These are phyloP conservation scores for Fragilaria radians DNA, from an alignment of 108 stramenopile genomes.

Conservation along the genomic window DNA sequence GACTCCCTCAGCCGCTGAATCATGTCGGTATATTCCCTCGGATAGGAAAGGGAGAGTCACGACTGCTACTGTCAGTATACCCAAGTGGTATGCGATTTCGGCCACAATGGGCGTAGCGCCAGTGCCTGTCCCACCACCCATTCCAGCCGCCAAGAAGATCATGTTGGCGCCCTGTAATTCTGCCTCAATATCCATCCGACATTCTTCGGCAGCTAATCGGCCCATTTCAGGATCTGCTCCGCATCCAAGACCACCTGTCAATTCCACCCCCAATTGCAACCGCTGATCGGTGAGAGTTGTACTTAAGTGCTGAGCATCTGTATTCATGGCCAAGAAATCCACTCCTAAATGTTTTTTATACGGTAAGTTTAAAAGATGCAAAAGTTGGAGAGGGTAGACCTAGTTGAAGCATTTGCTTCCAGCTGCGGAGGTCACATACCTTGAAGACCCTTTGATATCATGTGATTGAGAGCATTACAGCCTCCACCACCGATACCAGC, in stretches of 20 bases:
- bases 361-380: background rate
- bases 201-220: slow-evolving; percentile 71
- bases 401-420: background rate
- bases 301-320: slow-evolving; percentile 71
- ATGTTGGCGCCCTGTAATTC: slow-evolving; percentile 61
- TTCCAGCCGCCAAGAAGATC: slow-evolving; percentile 76
- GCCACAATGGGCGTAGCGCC: slow-evolving; percentile 81
- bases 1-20: slow-evolving; percentile 59
- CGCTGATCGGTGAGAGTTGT: slow-evolving; percentile 20
- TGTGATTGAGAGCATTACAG: slow-evolving; percentile 58
- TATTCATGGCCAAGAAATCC: slow-evolving; percentile 79
- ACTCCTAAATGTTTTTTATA: slow-evolving; percentile 30
- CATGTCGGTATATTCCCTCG: slow-evolving; percentile 63
- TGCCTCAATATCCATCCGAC: slow-evolving; percentile 33
- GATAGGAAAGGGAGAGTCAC: slow-evolving; percentile 85
- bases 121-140: slow-evolving; percentile 82
- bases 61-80: slow-evolving; percentile 74
- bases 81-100: slow-evolving; percentile 64
- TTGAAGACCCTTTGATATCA: slow-evolving; percentile 43
- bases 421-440: slow-evolving; percentile 8
- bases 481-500: slow-evolving; percentile 54
- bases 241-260: slow-evolving; percentile 74
- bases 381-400: background rate
- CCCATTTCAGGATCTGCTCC: slow-evolving; percentile 78
- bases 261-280: slow-evolving; percentile 53